phyloP scores from a whole-genome alignment of 306 rosid species.

The Lablab purpureus region DNA sequence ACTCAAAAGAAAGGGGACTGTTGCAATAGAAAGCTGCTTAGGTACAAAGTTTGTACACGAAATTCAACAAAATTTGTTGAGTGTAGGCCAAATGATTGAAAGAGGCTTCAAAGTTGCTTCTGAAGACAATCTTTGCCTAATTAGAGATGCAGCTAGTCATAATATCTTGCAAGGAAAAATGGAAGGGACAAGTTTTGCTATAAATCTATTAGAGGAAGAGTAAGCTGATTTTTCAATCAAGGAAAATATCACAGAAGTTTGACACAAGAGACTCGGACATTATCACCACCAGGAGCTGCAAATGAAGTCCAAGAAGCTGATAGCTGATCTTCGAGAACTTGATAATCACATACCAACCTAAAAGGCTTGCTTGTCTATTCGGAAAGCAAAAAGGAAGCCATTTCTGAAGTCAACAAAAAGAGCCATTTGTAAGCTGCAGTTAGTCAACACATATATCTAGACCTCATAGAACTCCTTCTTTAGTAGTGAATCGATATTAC shows the following conservation, averaged over 20 bases:
- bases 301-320: not conserved
- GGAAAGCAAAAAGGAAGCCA: conserved; percentile 11
- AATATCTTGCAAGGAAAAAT: not conserved
- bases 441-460: not conserved
- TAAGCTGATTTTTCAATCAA: not conserved
- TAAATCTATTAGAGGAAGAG: not conserved
- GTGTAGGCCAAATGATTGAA: not conserved
- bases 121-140: not conserved
- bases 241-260: conserved; percentile 1
- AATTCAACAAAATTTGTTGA: not conserved
- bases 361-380: not conserved
- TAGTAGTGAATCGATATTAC: not conserved
- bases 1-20: no score
- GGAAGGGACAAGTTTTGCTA: not conserved
- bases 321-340: not conserved
- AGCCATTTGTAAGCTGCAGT: not conserved
- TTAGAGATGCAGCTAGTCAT: not conserved
- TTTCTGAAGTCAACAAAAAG: not conserved
- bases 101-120: conserved; percentile 7
- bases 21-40: no score
- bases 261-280: not conserved
- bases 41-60: not conserved
- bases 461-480: conserved; percentile 3
- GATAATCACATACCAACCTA: not conserved
- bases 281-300: not conserved